Conservation (phyloP, 179 eudicot genomes). For the Vitellaria paradoxa region DNA sequence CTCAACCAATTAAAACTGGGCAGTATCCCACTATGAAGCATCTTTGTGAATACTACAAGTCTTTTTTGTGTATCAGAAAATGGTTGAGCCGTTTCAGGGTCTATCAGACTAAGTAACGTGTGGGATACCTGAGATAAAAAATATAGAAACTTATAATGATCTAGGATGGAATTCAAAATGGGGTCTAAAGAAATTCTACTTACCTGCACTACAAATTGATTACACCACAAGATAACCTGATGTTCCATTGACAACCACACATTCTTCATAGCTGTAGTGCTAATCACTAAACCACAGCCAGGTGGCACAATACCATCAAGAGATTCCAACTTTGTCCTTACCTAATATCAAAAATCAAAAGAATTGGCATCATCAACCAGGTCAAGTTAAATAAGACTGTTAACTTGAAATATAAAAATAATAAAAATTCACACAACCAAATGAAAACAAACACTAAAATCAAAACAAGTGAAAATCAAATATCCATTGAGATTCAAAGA, state of each 20-base stretch:
- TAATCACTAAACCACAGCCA: constrained; percentile 81
- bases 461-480: not conserved
- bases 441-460: not conserved
- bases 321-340: constrained; percentile 77
- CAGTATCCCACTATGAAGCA: constrained; percentile 88
- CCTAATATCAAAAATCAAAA: constrained; percentile 46
- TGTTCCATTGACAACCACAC: constrained; percentile 99
- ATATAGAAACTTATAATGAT: constrained; percentile 22
- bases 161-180: not conserved
- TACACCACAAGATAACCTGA: constrained; percentile 96
- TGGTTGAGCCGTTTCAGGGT: constrained; percentile 67
- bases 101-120: constrained; percentile 85
- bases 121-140: constrained; percentile 73
- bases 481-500: not conserved
- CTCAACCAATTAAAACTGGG: constrained; percentile 46
- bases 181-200: constrained; percentile 18
- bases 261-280: constrained; percentile 84
- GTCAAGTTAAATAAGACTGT: constrained; percentile 13
- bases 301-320: constrained; percentile 96
- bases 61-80: constrained; percentile 56
- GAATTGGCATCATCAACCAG: constrained; percentile 16
- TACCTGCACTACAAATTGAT: constrained; percentile 92
- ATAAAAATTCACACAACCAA: not conserved
- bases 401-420: not conserved
- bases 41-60: constrained; percentile 66